Evolutionary conservation across 768 basidiomycete genomes (phyloP), one percentile per base, ranked within the genome.

Genomic region (Mycena amicta): DNA sequence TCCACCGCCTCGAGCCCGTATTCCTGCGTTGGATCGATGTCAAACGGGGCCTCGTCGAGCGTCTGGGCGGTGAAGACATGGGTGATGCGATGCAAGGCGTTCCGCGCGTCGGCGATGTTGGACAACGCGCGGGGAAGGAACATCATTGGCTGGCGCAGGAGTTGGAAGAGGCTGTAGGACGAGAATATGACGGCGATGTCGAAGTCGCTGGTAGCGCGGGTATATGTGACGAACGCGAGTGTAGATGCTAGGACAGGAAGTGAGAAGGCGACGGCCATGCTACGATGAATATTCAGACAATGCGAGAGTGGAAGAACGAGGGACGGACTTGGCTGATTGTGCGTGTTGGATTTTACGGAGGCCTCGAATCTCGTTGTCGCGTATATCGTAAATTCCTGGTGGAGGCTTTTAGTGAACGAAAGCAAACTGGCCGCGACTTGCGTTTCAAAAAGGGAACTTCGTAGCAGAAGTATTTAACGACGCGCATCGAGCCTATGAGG

Each of bases 391-490:
- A 22, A 89, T 83, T 16, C 83, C 86, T 88, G n/a, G 26, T 1
- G 33, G 15, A 8, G 37, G 13, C 13, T 12, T 40, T 61, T 25
- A n/a, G 55, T 54, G 33, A 13, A 52, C 22, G 50, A 40, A n/a
- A n/a, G n/a, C n/a, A n/a, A n/a, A n/a, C n/a, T n/a, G n/a, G n/a
- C n/a, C n/a, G n/a, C 33, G 8, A 72, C 79, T 69, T 59, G 87
- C 88, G 77, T 60, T 83, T 77, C 45, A 89, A 70, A 71, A 89
- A 90, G 0, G 88, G 85, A 1, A 77, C 62, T 71, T 91, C 89
- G 61, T 89, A 90, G 26, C 83, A 86, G 68, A 91, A 91, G 64
- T 86, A 88, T 69, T 89, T 90, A 52, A 91, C 84, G n/a, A 89
- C 80, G 3, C 85, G 80, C 86, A 90, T 88, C 1, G 79, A 80